Evolutionary conservation across 768 basidiomycete species (phyloP).

Genomic region (Gloeophyllum trabeum): DNA sequence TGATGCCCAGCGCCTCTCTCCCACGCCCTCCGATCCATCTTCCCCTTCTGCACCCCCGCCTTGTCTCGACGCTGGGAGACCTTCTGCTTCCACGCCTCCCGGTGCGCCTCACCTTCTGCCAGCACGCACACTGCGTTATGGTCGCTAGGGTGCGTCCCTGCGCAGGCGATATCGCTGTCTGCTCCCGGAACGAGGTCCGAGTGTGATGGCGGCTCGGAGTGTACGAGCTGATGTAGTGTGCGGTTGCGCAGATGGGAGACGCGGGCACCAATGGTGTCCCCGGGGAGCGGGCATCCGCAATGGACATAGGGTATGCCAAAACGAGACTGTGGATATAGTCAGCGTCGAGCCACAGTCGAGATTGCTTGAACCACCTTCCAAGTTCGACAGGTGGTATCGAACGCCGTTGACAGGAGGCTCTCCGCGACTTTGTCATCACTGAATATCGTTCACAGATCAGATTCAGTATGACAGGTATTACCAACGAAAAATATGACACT

Average conservation of each 20-base stretch:
- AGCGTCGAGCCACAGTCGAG: slow-evolving; percentile 3
- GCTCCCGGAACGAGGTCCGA: slow-evolving; percentile 18
- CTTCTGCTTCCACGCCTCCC: too few relatives aligned
- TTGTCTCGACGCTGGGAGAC: too few relatives aligned
- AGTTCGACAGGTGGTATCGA: slow-evolving; percentile 37
- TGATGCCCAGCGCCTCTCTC: too few relatives aligned
- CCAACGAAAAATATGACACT: slow-evolving; percentile 9
- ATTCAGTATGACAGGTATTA: neutral
- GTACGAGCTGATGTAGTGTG: slow-evolving; percentile 5
- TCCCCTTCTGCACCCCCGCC: too few relatives aligned
- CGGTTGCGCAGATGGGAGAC: slow-evolving; percentile 12
- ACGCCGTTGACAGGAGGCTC: slow-evolving; percentile 26
- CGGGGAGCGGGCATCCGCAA: slow-evolving; percentile 47
- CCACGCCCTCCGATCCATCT: too few relatives aligned
- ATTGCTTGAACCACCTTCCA: slow-evolving; percentile 25
- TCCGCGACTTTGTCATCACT: slow-evolving; percentile 44
- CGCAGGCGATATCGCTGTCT: slow-evolving; percentile 21
- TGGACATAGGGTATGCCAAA: slow-evolving; percentile 42
- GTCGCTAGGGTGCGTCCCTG: slow-evolving; percentile 44
- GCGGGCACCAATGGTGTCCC: slow-evolving; percentile 31
- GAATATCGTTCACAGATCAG: slow-evolving; percentile 1
- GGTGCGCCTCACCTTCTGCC: too few relatives aligned
- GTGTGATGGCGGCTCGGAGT: slow-evolving; percentile 10
- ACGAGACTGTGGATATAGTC: slow-evolving; percentile 18
- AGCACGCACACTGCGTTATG: slow-evolving; percentile 37